Base-by-base conservation (phyloP, 352 stramenopile genomes). In the Peronospora tabacina region DNA sequence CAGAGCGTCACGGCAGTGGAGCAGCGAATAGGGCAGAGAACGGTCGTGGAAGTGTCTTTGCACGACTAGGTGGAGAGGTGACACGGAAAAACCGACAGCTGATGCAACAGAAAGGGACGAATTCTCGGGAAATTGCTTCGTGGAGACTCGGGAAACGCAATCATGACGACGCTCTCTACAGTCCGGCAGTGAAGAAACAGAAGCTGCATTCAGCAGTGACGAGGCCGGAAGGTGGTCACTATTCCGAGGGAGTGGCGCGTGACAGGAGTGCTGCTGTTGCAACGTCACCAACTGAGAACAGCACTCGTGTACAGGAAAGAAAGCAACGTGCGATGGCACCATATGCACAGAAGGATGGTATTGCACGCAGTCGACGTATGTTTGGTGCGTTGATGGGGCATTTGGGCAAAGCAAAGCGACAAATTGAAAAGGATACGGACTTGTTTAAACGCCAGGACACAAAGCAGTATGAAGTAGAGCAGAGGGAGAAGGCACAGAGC, bases 321-420 rank as follows among this genome's bases (percentile, higher is more conserved):
- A 75, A 79, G 42, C 78, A 73, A 50, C 69, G 72, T n/a, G 68
- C 63, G 12, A 64, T 85, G 11, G 77, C 70, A 16, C 68, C 74
- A 22, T 83, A 82, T 43, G 52, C 66, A 30, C 65, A 82, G 41
- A 83, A 82, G 20, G 77, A 86, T 7, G 74, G 68, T 16, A 74
- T 86, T 43, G 77, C 73, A 36, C 67, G 80, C 19, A 88, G 74
- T 41, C 74, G 76, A 12, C 77, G 80, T 38, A 85, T 91, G 78
- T 91, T 91, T 62, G 81, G 81, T 8, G 74, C 76, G 22, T 44
- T 91, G 12, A 89, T 91, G 78, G 75, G 78, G 1, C 81, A 91
- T 58, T 49, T 91, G 12, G 81, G 74, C 40, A 87, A 85, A 43
- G 81, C 81, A 17, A 89, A 91, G 52, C 61, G 73, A 38, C 78